Percentiles rank a stretch among this genome's conserved stretches.
These are phyloP conservation scores for Aspergillus sp. DNA, from an alignment of 2,329 filamentous ascomycete species.

Conservation along the genomic window DNA sequence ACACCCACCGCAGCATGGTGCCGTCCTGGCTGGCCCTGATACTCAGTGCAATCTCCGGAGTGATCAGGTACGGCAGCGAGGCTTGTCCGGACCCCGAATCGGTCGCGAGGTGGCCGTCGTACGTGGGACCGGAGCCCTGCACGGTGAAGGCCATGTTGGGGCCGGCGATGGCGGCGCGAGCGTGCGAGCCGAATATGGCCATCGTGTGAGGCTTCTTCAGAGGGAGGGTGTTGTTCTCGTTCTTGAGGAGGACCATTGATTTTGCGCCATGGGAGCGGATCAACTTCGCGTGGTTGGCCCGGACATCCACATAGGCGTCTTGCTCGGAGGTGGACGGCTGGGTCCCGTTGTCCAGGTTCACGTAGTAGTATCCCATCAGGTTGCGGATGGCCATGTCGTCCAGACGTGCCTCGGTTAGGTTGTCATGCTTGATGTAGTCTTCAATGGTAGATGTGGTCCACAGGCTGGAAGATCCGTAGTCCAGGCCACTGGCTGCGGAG, in stretches of 20 bases:
- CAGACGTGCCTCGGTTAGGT: slow-evolving; percentile 30
- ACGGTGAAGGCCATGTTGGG: slow-evolving; percentile 12
- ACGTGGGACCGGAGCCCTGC: slow-evolving; percentile 15
- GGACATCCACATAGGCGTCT: slow-evolving; percentile 54
- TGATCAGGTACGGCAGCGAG: not conserved
- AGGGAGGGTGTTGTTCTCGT: slow-evolving; percentile 46
- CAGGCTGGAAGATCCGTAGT: slow-evolving; percentile 30
- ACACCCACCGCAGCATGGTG: not conserved
- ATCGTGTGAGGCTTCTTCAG: slow-evolving; percentile 49
- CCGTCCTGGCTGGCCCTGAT: not conserved
- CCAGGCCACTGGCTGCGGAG: slow-evolving; percentile 48
- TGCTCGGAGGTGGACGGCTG: slow-evolving; percentile 7
- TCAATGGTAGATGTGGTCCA: slow-evolving; percentile 31
- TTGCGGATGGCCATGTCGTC: slow-evolving; percentile 50
- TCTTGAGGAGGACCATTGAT: slow-evolving; percentile 70
- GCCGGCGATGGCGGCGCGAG: slow-evolving; percentile 33
- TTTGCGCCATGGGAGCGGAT: slow-evolving; percentile 74
- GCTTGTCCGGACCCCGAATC: not conserved
- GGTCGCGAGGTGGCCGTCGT: not conserved
- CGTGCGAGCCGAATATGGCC: slow-evolving; percentile 52
- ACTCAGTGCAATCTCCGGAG: not conserved
- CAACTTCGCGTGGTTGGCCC: slow-evolving; percentile 63
- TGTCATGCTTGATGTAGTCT: slow-evolving; percentile 22
- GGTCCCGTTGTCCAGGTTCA: slow-evolving; percentile 40
- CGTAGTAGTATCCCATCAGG: slow-evolving; percentile 47